Evolutionary conservation across 352 stramenopile genomes (phyloP).

Genomic region (Pythium phragmitis): DNA sequence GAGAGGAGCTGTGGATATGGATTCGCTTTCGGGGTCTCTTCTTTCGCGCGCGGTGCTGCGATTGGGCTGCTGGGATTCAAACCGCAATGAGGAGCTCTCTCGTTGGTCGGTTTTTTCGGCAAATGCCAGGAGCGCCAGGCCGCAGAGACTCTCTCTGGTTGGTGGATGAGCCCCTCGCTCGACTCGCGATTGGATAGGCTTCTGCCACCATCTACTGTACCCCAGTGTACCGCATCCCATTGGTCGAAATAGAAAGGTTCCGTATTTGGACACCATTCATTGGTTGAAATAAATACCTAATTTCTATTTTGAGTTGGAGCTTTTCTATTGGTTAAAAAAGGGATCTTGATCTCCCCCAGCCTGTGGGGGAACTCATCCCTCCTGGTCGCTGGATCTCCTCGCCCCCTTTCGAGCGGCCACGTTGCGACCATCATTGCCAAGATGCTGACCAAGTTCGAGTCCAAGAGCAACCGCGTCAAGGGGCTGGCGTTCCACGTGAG

Average conservation of each 20-base stretch:
- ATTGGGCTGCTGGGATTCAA: constrained; percentile 32
- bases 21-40: neutral
- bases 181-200: constrained; percentile 35
- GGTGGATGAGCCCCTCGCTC: constrained; percentile 25
- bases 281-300: constrained; percentile 14
- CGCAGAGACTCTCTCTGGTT: constrained; percentile 32
- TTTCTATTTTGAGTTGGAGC: neutral
- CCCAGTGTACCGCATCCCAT: neutral
- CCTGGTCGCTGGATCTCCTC: constrained; percentile 1
- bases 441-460: constrained; percentile 99
- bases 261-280: neutral
- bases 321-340: constrained; percentile 23
- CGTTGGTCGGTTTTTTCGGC: constrained; percentile 43
- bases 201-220: constrained; percentile 31
- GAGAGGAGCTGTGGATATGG: neutral
- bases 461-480: constrained; percentile 99
- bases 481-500: constrained; percentile 98
- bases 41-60: constrained; percentile 18
- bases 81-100: constrained; percentile 26
- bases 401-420: constrained; percentile 5
- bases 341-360: neutral
- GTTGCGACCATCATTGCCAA: constrained; percentile 14
- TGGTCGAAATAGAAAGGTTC: constrained; percentile 11
- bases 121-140: constrained; percentile 34
- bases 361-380: neutral